phyloP scores from a whole-genome alignment of 2,329 filamentous ascomycete species.

The Grosmannia penicillata region DNA sequence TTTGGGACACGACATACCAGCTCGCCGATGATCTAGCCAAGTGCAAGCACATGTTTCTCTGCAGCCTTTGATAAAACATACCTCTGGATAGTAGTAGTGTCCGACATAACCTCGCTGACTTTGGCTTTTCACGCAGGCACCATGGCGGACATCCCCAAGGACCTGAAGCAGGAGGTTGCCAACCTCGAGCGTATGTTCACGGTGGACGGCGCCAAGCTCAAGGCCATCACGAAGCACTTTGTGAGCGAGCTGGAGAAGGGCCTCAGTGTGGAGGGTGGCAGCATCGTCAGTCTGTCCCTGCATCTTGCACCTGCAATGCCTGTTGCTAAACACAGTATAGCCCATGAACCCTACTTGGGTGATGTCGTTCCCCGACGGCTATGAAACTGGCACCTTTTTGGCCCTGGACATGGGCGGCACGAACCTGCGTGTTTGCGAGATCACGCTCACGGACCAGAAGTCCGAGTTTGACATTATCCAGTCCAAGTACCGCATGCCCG shows the following conservation, averaged over 20 bases:
- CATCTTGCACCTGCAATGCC: not conserved
- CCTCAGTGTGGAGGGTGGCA: conserved; percentile 73
- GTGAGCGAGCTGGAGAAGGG: conserved; percentile 77
- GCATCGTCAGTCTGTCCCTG: conserved; percentile 55
- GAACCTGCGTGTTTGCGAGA: conserved; percentile 88
- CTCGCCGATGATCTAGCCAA: not conserved
- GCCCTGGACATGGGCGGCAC: conserved; percentile 94
- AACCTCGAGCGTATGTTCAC: conserved; percentile 73
- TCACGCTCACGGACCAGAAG: conserved; percentile 73
- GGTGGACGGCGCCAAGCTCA: conserved; percentile 64
- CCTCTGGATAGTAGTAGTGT: no score
- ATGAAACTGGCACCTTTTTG: conserved; percentile 77
- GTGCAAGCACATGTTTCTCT: not conserved
- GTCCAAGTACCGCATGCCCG: conserved; percentile 89
- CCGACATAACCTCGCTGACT: not conserved
- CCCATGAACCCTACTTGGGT: conserved; percentile 98
- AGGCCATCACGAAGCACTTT: conserved; percentile 83
- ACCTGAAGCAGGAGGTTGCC: conserved; percentile 66
- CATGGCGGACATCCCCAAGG: conserved; percentile 79
- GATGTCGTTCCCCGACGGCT: conserved; percentile 72
- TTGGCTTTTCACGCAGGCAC: conserved; percentile 51
- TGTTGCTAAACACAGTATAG: conserved; percentile 25
- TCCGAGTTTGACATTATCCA: conserved; percentile 91
- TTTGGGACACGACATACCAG: not conserved
- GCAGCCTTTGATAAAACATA: no score